These are phyloP conservation scores for Prunus davidiana DNA, from an alignment of 306 rosid species.

Conservation along the genomic window DNA sequence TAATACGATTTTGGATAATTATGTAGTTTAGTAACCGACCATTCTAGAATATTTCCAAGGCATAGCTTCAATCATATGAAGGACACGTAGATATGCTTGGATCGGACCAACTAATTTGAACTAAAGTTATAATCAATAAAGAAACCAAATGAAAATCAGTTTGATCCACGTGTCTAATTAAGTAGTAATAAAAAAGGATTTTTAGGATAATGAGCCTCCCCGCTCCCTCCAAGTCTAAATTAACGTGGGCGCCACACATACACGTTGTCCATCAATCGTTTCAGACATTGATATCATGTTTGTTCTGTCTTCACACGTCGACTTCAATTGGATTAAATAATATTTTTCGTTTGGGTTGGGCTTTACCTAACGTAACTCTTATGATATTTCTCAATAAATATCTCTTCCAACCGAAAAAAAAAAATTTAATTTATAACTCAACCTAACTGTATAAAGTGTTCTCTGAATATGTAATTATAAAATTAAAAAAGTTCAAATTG, in stretches of 20 bases:
- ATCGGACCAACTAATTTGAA: not conserved
- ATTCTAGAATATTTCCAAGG: not conserved
- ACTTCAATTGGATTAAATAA: too few species aligned
- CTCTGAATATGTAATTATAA: too few species aligned
- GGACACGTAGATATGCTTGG: not conserved
- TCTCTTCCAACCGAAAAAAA: too few species aligned
- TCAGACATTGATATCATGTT: too few species aligned
- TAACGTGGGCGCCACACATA: not conserved
- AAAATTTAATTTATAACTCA: too few species aligned
- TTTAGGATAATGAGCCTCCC: too few species aligned
- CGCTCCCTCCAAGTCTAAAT: not conserved
- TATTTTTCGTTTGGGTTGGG: too few species aligned
- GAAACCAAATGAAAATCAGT: not conserved
- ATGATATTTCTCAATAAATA: too few species aligned
- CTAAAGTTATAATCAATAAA: not conserved
- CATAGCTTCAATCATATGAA: not conserved
- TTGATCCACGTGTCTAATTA: not conserved
- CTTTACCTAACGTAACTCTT: too few species aligned
- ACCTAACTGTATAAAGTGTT: too few species aligned
- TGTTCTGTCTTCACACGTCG: too few species aligned
- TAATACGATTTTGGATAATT: not conserved
- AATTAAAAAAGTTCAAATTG: too few species aligned
- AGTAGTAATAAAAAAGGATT: not conserved
- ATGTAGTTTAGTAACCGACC: not conserved
- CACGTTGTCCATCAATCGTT: not conserved